A percentile compares a stretch with the other conserved stretches of the same genome.
These are phyloP conservation scores for Penicillium coprophilum DNA, from an alignment of 495 filamentous ascomycete species.

Conservation along the genomic window DNA sequence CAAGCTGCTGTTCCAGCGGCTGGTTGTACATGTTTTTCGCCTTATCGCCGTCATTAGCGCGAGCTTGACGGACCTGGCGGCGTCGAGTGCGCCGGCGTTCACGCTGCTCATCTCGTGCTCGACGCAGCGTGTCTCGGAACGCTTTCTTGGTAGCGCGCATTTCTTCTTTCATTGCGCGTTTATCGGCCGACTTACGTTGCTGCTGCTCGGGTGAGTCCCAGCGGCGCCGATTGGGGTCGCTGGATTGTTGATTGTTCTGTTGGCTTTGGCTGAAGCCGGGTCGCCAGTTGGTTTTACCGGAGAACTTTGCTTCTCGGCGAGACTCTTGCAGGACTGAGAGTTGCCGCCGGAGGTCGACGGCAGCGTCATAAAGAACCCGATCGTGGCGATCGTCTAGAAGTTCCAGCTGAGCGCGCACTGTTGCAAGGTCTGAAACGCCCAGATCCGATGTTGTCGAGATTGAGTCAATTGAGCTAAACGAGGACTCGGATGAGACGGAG, in stretches of 20 bases:
- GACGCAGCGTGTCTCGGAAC: conserved; percentile 41
- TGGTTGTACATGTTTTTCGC: neutral
- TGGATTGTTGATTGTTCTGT: conserved; percentile 11
- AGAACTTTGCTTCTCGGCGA: conserved; percentile 35
- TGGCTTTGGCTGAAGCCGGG: conserved; percentile 19
- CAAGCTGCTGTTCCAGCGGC: conserved; percentile 21
- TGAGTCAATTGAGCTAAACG: conserved; percentile 44
- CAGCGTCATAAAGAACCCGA: conserved; percentile 41
- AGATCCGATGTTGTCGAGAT: conserved; percentile 45
- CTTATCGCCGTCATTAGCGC: conserved; percentile 11
- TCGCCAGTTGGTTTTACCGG: conserved; percentile 29
- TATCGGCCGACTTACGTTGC: conserved; percentile 32
- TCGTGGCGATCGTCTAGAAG: conserved; percentile 42
- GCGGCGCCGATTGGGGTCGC: conserved; percentile 34
- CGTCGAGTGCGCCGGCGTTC: conserved; percentile 30
- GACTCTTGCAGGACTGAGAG: conserved; percentile 38
- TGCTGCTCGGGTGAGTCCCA: conserved; percentile 45
- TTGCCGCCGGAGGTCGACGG: conserved; percentile 41
- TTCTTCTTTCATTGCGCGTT: conserved; percentile 41
- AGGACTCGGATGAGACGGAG: conserved; percentile 41
- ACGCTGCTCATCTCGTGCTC: conserved; percentile 43
- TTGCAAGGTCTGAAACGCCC: conserved; percentile 41
- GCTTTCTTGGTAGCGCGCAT: conserved; percentile 39
- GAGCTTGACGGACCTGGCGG: conserved; percentile 3
- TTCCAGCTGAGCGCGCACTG: conserved; percentile 41